These are phyloP conservation scores for Aspergillus fumigatus DNA, from an alignment of 2,329 filamentous ascomycete species.

Conservation along the genomic window DNA sequence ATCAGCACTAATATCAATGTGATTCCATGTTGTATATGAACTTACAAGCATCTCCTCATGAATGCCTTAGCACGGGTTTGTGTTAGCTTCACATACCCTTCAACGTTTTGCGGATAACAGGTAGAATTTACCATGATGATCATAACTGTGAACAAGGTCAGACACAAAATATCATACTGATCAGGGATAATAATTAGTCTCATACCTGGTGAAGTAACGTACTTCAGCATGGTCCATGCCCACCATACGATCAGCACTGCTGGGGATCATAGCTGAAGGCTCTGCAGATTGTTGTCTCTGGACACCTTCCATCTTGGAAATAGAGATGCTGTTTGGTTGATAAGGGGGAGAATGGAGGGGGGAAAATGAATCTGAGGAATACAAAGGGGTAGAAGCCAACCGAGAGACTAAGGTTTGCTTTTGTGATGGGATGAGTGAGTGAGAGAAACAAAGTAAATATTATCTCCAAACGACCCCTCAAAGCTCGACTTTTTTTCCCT, in stretches of 20 bases:
- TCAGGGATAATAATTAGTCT: not conserved
- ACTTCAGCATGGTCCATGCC: conserved; percentile 89
- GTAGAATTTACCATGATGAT: conserved; percentile 78
- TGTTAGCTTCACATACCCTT: conserved; percentile 15
- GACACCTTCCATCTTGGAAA: conserved; percentile 28
- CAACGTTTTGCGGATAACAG: conserved; percentile 15
- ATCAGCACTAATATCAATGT: conserved; percentile 1
- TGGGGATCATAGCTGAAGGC: conserved; percentile 27
- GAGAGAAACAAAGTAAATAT: conserved; percentile 8
- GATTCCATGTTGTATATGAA: conserved; percentile 23
- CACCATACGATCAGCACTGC: conserved; percentile 46
- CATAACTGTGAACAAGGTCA: conserved; percentile 62
- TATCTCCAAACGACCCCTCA: conserved; percentile 12
- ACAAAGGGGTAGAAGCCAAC: not conserved
- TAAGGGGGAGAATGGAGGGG: not conserved
- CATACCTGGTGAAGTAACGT: conserved; percentile 97
- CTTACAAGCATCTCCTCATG: conserved; percentile 97
- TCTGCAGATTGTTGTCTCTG: conserved; percentile 18
- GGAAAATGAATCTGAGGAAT: not conserved
- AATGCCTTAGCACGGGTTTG: conserved; percentile 61
- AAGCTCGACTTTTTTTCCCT: conserved; percentile 23
- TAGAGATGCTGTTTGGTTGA: not conserved
- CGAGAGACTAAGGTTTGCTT: not conserved
- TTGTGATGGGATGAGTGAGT: not conserved
- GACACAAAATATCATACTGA: conserved; percentile 1